A percentile compares a stretch with the other conserved stretches of the same genome.
phyloP scores from a whole-genome alignment of 2,329 filamentous ascomycete species.

The Basipetospora chlamydospora region DNA sequence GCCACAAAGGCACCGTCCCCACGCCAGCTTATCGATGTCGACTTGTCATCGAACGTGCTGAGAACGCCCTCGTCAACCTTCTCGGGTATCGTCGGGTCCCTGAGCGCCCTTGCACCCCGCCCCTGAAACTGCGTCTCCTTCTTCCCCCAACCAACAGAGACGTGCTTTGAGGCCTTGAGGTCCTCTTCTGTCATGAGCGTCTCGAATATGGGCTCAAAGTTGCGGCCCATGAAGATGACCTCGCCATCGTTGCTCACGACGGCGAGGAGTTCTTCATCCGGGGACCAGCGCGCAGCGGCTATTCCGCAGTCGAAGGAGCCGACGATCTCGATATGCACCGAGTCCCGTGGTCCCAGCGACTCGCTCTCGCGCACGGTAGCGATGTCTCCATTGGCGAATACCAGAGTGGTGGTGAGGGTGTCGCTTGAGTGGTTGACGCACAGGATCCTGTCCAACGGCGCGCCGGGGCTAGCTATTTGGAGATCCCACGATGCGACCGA shows the following conservation, averaged over 20 bases:
- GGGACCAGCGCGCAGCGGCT: constrained; percentile 79
- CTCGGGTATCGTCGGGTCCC: constrained; percentile 90
- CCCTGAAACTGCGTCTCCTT: constrained; percentile 97
- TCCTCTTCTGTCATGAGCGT: constrained; percentile 59
- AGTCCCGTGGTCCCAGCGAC: constrained; percentile 21
- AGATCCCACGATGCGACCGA: constrained; percentile 78
- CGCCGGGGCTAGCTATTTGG: constrained; percentile 61
- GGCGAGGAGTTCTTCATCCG: constrained; percentile 80
- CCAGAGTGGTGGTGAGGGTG: constrained; percentile 59
- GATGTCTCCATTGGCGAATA: constrained; percentile 84
- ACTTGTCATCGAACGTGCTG: constrained; percentile 58
- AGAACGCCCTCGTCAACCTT: constrained; percentile 71
- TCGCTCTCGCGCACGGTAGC: constrained; percentile 57
- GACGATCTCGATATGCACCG: constrained; percentile 71
- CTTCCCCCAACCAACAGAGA: constrained; percentile 96
- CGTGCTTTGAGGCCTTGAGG: constrained; percentile 77
- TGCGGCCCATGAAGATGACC: constrained; percentile 81
- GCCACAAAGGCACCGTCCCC: constrained; percentile 88
- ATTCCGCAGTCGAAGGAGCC: constrained; percentile 91
- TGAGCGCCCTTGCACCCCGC: constrained; percentile 68
- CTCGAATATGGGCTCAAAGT: constrained; percentile 73
- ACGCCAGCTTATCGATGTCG: constrained; percentile 72
- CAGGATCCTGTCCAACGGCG: constrained; percentile 61
- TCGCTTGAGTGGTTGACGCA: constrained; percentile 78
- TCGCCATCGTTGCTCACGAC: constrained; percentile 69